A percentile compares a stretch with the other conserved stretches of the same genome.
phyloP scores from a whole-genome alignment of 2,329 filamentous ascomycete genomes.

The Bisporella sp. region DNA sequence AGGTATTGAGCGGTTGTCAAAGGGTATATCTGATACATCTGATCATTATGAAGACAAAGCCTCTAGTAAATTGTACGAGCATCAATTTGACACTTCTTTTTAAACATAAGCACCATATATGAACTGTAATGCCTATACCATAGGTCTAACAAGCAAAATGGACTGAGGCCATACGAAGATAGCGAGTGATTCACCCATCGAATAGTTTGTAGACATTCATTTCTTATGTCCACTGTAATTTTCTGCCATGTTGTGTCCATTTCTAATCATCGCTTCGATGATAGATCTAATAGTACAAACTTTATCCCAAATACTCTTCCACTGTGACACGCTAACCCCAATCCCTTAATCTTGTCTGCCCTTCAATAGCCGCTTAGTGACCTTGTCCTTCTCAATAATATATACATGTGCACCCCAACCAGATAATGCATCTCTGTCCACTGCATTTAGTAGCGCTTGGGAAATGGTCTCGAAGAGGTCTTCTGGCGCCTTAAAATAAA shows the following conservation, averaged over 20 bases:
- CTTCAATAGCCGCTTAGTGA: conserved; percentile 97
- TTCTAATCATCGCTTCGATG: conserved; percentile 5
- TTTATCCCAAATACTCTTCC: conserved; percentile 4
- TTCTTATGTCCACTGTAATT: no score
- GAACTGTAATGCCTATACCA: no score
- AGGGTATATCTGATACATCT: no score
- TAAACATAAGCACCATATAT: no score
- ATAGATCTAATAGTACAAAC: conserved; percentile 20
- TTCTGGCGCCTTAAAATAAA: conserved; percentile 61
- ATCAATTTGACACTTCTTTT: no score
- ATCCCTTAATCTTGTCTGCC: conserved; percentile 77
- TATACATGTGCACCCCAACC: conserved; percentile 99
- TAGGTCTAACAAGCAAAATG: no score
- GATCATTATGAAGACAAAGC: no score
- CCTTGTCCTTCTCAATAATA: conserved; percentile 99
- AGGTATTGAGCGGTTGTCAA: no score
- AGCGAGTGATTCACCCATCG: no score
- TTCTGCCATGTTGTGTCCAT: neutral
- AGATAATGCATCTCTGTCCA: conserved; percentile 92
- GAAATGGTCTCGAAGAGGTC: conserved; percentile 98
- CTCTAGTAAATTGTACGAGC: no score
- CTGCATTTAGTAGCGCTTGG: conserved; percentile 88
- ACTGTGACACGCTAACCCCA: neutral
- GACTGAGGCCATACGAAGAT: no score
- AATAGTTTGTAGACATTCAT: no score